Percentiles rank a stretch among this genome's conserved stretches.
phyloP scores from a whole-genome alignment of 2,329 filamentous ascomycete genomes.

The Ceratocystiopsis minuta region DNA sequence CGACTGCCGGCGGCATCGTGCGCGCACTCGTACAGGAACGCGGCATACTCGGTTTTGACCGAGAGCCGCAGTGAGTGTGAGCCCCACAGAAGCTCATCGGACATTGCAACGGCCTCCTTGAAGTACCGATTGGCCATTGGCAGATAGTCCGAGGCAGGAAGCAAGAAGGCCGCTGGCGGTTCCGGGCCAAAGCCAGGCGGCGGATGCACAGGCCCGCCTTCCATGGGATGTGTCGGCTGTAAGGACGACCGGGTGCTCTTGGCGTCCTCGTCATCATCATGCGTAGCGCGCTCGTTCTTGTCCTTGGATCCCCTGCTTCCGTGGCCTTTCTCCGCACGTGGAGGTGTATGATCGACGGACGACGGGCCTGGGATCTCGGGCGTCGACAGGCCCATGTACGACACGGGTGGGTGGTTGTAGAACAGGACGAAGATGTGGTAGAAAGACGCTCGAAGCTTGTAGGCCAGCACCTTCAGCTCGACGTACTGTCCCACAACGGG shows the following conservation, averaged over 20 bases:
- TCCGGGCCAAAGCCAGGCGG: constrained; percentile 35
- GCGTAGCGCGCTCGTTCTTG: neutral
- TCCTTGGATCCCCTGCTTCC: constrained; percentile 16
- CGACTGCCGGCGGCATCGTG: constrained; percentile 65
- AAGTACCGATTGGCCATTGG: constrained; percentile 71
- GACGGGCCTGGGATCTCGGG: constrained; percentile 23
- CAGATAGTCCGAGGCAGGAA: constrained; percentile 65
- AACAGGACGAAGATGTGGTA: constrained; percentile 95
- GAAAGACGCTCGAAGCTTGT: constrained; percentile 84
- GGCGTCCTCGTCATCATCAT: constrained; percentile 15
- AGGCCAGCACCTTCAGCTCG: constrained; percentile 76
- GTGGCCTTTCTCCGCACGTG: constrained; percentile 29
- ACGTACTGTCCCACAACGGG: constrained; percentile 63
- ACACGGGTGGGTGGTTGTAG: constrained; percentile 72
- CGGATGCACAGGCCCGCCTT: constrained; percentile 39
- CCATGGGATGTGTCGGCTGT: constrained; percentile 30
- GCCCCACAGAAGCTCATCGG: constrained; percentile 61
- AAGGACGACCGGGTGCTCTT: constrained; percentile 23
- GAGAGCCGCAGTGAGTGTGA: constrained; percentile 80
- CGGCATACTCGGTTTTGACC: constrained; percentile 79
- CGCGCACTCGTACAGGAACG: constrained; percentile 84
- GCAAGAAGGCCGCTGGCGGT: constrained; percentile 51
- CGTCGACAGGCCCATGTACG: constrained; percentile 35
- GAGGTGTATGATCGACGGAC: constrained; percentile 14
- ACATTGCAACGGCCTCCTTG: constrained; percentile 53